These are phyloP conservation scores for Ocimum tenuiflorum DNA, from an alignment of 257 asterid species.

Conservation along the genomic window DNA sequence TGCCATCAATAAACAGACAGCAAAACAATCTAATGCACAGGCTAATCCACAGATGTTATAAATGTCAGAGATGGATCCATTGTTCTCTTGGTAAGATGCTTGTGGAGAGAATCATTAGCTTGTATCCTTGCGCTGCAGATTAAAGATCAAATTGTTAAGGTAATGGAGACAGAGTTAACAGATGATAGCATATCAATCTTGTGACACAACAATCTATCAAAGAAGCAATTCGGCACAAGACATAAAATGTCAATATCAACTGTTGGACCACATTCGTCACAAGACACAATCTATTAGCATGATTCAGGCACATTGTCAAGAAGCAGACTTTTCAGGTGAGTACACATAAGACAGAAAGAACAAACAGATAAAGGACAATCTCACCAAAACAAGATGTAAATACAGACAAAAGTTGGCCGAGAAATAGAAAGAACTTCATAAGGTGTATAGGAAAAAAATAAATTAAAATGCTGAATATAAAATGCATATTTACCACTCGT, in stretches of 20 bases:
- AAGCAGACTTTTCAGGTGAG: background rate
- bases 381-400: background rate
- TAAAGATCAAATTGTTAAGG: background rate
- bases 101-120: conserved; percentile 14
- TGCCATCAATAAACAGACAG: too few relatives aligned
- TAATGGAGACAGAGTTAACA: background rate
- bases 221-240: too few relatives aligned
- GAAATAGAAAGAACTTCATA: background rate
- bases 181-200: conserved; percentile 2
- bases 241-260: too few relatives aligned
- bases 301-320: background rate
- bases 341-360: too few relatives aligned
- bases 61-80: background rate
- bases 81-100: background rate
- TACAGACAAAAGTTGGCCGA: background rate
- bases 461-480: background rate
- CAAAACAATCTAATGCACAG: too few relatives aligned
- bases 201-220: too few relatives aligned
- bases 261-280: too few relatives aligned
- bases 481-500: conserved; percentile 51
- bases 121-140: conserved; percentile 39
- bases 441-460: background rate
- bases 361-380: too few relatives aligned
- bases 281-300: too few relatives aligned
- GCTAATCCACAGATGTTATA: too few relatives aligned